Evolutionary conservation across 2,329 filamentous ascomycete genomes (phyloP), one percentile per base, ranked within the genome.

Genomic region (Epichloe brachyelytri): DNA sequence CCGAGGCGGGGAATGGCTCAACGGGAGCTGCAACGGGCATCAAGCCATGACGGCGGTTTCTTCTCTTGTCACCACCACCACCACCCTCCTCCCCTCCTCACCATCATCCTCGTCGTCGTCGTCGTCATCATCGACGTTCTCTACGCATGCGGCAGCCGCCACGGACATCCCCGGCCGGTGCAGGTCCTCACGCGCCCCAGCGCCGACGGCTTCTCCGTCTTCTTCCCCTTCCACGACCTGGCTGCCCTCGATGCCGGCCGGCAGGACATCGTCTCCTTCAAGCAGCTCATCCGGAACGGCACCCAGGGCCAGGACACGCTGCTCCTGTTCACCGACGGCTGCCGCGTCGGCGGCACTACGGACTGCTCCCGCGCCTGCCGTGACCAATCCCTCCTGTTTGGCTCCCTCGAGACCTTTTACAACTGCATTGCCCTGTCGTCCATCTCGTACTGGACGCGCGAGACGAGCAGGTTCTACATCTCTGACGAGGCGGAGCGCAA

Each of bases 141-240:
- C 26, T 26, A 26, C 26, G 7, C 26, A 26, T 26, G 26, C 26
- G 26, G 26, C 26, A 26, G 26, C 26, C 26, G 33, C 33, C 41
- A 43, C 52, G 6, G 37, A 44, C 22, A 37, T 41, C 8, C 50
- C 40, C 51, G 67, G 17, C 59, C 55, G 11, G 55, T 68, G 37
- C 54, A 48, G 39, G 46, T 65, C 43, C 52, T 68, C 26, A 49
- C 49, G 59, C 57, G 36, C 46, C 55, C 46, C 57, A 55, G 50
- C 60, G 38, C 68, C 14, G 61, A 62, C 19, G 64, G 63, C 51
- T 64, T 62, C 4, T 60, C 60, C 0, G 63, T 65, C 57, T 69
- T 69, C 56, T 69, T 63, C 51, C 66, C 66, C 20, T 69, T 68
- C 43, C 54, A 65, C 48, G 65, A 68, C 54, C 62, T 68, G 36